Base-by-base conservation (phyloP, 768 basidiomycete genomes). In the Paxillus involutus region DNA sequence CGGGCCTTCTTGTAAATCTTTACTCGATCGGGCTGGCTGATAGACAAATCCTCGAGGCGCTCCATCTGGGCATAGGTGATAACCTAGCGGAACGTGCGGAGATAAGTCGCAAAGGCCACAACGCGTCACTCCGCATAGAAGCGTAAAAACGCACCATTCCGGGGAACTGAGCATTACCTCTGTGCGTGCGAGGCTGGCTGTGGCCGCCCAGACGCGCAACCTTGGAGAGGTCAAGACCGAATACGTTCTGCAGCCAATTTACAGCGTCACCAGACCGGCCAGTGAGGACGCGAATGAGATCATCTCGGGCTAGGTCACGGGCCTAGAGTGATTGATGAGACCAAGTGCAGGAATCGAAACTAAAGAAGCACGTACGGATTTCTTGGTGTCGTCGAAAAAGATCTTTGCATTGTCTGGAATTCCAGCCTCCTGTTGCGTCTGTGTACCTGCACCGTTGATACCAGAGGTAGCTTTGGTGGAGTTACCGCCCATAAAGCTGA, bases 41-140 rank as follows among this genome's bases (percentile, higher is more conserved):
- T 83, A 2, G 96, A 78, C 48, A 98, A 79, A 68, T 97, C 91
- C 71, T 96, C 94, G 44, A 97, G 83, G 53, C 91, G 91, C 73
- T 97, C 96, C 84, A 98, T 86, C 66, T 96, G 88, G 16, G 95
- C 95, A 67, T 96, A 97, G 39, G 94, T 97, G 60, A 95, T 96
- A 63, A 93, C 88, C 86, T 88, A 60, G 45, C 58, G 58, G 50
- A 55, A 46, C 24, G 44, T 41, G 55, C 14, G n/a, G 48, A 36
- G 45, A 55, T 65, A 51, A 64, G 54, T 41, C 26, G 2, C 0
- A 2, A 24, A 11, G 6, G n/a, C 36, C 24, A 17, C 21, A 52
- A 36, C 45, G 4, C 7, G 17, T 32, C 32, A 33, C 3, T 45
- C 39, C 11, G 30, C 39, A 14, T 32, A 16, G 12, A 24, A 47